phyloP scores from a whole-genome alignment of 2,329 filamentous ascomycete genomes.

The Paecilomyces dactylethromorphus region DNA sequence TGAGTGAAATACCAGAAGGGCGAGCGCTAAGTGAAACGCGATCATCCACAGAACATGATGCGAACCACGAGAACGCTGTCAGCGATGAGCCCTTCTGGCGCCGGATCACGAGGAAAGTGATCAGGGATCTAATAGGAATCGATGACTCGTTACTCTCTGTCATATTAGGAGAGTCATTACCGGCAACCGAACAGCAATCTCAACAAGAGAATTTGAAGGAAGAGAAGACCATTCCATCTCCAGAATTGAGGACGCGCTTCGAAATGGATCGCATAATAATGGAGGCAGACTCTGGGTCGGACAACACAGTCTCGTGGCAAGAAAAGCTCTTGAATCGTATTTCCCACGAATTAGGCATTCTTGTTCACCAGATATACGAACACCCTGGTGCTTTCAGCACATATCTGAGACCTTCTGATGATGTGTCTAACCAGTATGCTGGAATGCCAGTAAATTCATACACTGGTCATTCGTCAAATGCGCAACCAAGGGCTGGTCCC shows the following conservation, averaged over 20 bases:
- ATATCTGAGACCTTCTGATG: slow-evolving; percentile 61
- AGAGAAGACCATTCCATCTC: slow-evolving; percentile 12
- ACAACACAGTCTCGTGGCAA: slow-evolving; percentile 37
- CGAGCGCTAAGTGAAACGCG: slow-evolving; percentile 1
- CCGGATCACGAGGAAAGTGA: slow-evolving; percentile 75
- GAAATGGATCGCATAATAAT: slow-evolving; percentile 27
- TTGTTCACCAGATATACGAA: slow-evolving; percentile 76
- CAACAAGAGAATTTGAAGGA: slow-evolving; percentile 10
- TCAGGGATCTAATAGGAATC: slow-evolving; percentile 83
- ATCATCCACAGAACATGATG: slow-evolving; percentile 45
- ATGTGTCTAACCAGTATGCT: slow-evolving; percentile 63
- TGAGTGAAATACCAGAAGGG: slow-evolving; percentile 34
- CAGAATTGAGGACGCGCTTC: slow-evolving; percentile 29
- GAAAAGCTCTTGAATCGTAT: slow-evolving; percentile 74
- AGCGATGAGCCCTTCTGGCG: slow-evolving; percentile 68
- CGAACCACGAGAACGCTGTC: slow-evolving; percentile 33
- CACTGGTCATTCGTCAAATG: slow-evolving; percentile 11
- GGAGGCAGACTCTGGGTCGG: slow-evolving; percentile 18
- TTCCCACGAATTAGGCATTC: slow-evolving; percentile 74
- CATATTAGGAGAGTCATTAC: slow-evolving; percentile 74
- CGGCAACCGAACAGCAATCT: slow-evolving; percentile 15
- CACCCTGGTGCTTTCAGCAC: slow-evolving; percentile 86
- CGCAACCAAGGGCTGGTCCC: slow-evolving; percentile 8
- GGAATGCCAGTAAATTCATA: slow-evolving; percentile 54
- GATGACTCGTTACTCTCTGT: slow-evolving; percentile 79